Base-by-base conservation (phyloP, 1,284 basidiomycete species). In the Cutaneotrichosporon sp. region DNA sequence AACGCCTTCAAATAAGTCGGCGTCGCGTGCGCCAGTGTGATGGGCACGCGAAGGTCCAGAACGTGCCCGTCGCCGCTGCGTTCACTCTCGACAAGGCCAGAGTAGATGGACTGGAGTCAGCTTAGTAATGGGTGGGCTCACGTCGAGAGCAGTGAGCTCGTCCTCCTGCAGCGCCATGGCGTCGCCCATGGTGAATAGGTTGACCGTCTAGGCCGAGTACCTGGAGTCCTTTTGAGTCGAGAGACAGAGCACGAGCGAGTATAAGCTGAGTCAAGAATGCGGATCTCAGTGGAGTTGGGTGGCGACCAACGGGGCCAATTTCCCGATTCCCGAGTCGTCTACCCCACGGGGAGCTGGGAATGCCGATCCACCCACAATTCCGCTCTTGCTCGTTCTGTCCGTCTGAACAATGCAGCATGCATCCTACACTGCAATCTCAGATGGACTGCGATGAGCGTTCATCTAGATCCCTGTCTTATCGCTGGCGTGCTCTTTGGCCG, bases 31-130 rank as follows among this genome's bases (percentile, higher is more conserved):
- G 45, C 50, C 2, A 75, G 60, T 22, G 67, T 24, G 49, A 77
- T 70, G 2, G 74, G 68, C n/a, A 77, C 60, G 5, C 61, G 55
- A 4, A 75, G 54, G 4, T 42, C 60, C 25, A 74, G 54, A 2
- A 69, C 18, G 18, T 59, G 59, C 43, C 68, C 65, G 4, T 66
- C 58, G 33, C 65, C 50, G 10, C 29, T 25, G 25, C 25, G 47
- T 2, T 25, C 16, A 27, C 25, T 29, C 24, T n/a, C 27, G 29
- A 71, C 57, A 14, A 60, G 65, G 2, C 58, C 63, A 2, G 71
- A 71, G 60, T 77, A 75, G 47, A 77, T 75, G 7, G 75, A 70
- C 75, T 75, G 55, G 1, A 6, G 38, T 42, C 18, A n/a, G 18
- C 9, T 38, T 25, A 5, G 29, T 27, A 11, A n/a, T 14, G 5